Base-by-base conservation (phyloP, 208 protist genomes). In the Angomonas desouzai region DNA sequence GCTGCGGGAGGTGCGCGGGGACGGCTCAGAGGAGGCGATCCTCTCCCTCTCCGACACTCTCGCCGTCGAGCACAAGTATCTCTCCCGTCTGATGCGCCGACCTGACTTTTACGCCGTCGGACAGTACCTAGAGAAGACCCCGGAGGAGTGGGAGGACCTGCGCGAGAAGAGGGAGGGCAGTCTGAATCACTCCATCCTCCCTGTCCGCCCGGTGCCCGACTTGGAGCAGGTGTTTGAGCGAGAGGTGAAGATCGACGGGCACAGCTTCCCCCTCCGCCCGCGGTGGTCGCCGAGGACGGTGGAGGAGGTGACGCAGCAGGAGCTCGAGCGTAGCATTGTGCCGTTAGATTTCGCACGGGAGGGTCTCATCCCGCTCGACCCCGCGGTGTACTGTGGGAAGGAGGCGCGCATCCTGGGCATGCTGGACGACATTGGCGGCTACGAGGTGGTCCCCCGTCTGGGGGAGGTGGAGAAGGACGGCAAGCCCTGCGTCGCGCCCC, bases 221-320 rank as follows among this genome's bases (percentile, higher is more conserved):
- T 96, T 89, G 66, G 85, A 91, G 48, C 68, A 49, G 0, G 85
- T 94, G 9, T 96, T 96, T 79, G 91, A 96, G 66, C 86, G 86
- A 25, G 59, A 92, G 56, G 86, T 89, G 13, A 72, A 65, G 57
- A 36, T 96, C 32, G 85, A 83, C 40, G 88, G 88, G 10, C 91
- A 96, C 71, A 69, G 20, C 38, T 96, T 96, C 62, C 66, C 64
- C 33, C 74, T 93, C 18, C 87, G 91, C 1, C 91, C 91, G 2
- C 82, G 84, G 20, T 96, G 91, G 88, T 80, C 56, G 20, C 91
- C 91, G 34, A 85, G 83, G 32, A 93, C 87, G 33, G 28, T 94
- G 49, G 67, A 75, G 38, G 83, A 96, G 48, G 84, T 96, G 25
- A 62, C 67, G 18, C 68, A 74, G 18, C 51, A 62, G 34, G 72